phyloP scores from a whole-genome alignment of 2,329 filamentous ascomycete genomes.

The Tolypocladium cylindrosporum region DNA sequence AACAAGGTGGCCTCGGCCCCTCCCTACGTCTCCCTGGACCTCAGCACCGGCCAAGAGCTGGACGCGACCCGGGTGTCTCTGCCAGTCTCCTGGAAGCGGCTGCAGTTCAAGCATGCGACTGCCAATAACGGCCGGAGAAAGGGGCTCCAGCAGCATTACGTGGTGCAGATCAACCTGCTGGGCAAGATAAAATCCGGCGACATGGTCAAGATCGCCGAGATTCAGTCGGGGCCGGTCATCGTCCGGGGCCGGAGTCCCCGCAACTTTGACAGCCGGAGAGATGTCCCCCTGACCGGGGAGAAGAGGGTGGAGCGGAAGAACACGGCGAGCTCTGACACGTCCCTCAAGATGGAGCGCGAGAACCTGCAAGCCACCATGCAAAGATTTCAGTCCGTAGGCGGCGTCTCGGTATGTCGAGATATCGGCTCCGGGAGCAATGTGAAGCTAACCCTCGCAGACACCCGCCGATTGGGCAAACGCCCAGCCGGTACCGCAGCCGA shows the following conservation, averaged over 20 bases:
- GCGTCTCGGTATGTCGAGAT: slow-evolving; percentile 20
- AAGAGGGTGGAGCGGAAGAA: slow-evolving; percentile 37
- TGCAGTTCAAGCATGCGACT: slow-evolving; percentile 94
- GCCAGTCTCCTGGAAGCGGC: slow-evolving; percentile 82
- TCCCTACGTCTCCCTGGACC: slow-evolving; percentile 43
- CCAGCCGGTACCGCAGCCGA: slow-evolving; percentile 24
- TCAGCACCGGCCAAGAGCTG: slow-evolving; percentile 53
- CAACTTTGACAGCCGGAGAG: slow-evolving; percentile 88
- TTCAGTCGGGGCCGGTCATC: slow-evolving; percentile 87
- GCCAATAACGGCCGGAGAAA: slow-evolving; percentile 93
- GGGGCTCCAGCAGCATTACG: slow-evolving; percentile 89
- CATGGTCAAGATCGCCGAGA: slow-evolving; percentile 66
- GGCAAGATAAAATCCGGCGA: slow-evolving; percentile 63
- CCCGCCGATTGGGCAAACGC: slow-evolving; percentile 35
- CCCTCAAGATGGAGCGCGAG: slow-evolving; percentile 24
- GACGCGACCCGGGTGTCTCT: slow-evolving; percentile 72
- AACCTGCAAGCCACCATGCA: slow-evolving; percentile 16
- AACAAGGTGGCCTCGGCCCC: slow-evolving; percentile 40
- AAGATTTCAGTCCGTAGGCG: slow-evolving; percentile 21
- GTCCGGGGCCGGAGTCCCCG: slow-evolving; percentile 85
- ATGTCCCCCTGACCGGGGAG: slow-evolving; percentile 60
- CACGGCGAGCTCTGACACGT: slow-evolving; percentile 22
- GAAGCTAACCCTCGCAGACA: slow-evolving; percentile 16
- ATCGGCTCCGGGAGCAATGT: not conserved
- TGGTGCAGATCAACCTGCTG: slow-evolving; percentile 75